Conservation (phyloP, 1,139 yeast species). For the Geotrichum europaeum region DNA sequence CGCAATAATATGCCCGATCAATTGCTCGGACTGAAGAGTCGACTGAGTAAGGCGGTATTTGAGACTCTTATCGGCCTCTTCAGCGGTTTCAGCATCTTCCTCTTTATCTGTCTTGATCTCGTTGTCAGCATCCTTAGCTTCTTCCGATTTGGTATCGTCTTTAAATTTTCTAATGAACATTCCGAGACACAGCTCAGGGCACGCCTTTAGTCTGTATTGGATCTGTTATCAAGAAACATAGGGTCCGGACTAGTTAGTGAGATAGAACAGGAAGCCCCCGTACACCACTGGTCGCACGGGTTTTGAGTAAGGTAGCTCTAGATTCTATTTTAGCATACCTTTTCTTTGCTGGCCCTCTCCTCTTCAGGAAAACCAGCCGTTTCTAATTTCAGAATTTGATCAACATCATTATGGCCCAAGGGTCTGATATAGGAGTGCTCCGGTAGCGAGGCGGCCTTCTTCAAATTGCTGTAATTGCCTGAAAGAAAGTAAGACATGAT, state of each 20-base stretch:
- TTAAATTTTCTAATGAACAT: constrained; percentile 67
- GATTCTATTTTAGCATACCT: constrained; percentile 34
- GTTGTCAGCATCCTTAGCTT: constrained; percentile 12
- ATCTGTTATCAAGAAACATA: constrained; percentile 5
- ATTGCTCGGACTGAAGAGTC: constrained; percentile 46
- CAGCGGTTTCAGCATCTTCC: constrained; percentile 22
- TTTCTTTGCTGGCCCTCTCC: constrained; percentile 56
- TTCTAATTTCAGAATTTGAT: constrained; percentile 58
- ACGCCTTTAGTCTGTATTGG: constrained; percentile 62
- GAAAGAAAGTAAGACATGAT: not conserved
- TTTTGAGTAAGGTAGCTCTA: not conserved
- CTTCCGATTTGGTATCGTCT: not conserved
- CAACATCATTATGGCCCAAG: constrained; percentile 54
- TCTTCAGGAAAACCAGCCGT: constrained; percentile 63
- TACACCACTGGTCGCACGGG: not conserved
- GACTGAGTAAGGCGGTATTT: constrained; percentile 40
- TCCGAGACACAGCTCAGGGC: constrained; percentile 91
- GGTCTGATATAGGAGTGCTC: constrained; percentile 78
- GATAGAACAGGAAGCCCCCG: not conserved
- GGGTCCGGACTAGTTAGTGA: not conserved
- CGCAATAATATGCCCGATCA: constrained; percentile 80
- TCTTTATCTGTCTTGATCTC: constrained; percentile 16
- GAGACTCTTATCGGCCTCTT: constrained; percentile 23
- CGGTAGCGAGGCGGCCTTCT: constrained; percentile 36
- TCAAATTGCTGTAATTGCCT: not conserved